Percentiles rank a stretch among this genome's conserved stretches.
phyloP scores from a whole-genome alignment of 2,329 filamentous ascomycete genomes.

The Ophiocordyceps australis region DNA sequence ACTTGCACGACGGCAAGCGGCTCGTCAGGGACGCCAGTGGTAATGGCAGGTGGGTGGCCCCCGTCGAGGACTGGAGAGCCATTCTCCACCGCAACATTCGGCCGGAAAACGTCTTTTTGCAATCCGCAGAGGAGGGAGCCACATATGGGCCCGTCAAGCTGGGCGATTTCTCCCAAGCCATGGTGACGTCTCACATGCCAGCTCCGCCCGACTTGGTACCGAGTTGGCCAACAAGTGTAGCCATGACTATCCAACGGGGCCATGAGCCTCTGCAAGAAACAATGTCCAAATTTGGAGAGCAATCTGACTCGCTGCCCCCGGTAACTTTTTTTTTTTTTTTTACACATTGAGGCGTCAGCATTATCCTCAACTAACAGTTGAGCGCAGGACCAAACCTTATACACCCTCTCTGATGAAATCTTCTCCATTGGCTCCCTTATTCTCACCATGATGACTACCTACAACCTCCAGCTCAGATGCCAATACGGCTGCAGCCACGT shows the following conservation, averaged over 20 bases:
- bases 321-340: no score
- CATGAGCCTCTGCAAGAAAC: constrained; percentile 2
- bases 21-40: constrained; percentile 11
- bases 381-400: constrained; percentile 12
- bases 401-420: constrained; percentile 18
- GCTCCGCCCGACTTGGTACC: background rate
- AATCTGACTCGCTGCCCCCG: no score
- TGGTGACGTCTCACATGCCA: constrained; percentile 16
- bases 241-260: constrained; percentile 5
- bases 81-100: constrained; percentile 29
- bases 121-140: constrained; percentile 25
- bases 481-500: constrained; percentile 9
- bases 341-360: no score
- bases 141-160: constrained; percentile 36
- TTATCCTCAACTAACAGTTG: no score
- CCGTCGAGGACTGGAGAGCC: no score
- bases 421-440: constrained; percentile 18
- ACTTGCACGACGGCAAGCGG: constrained; percentile 29
- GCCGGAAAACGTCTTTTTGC: constrained; percentile 30
- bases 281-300: constrained; percentile 1
- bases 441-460: constrained; percentile 22
- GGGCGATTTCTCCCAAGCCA: constrained; percentile 24
- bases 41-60: no score
- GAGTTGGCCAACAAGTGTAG: constrained; percentile 1
- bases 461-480: constrained; percentile 4